Conservation (phyloP, 23 red algal genomes). For the Cyanidium caldarium region DNA sequence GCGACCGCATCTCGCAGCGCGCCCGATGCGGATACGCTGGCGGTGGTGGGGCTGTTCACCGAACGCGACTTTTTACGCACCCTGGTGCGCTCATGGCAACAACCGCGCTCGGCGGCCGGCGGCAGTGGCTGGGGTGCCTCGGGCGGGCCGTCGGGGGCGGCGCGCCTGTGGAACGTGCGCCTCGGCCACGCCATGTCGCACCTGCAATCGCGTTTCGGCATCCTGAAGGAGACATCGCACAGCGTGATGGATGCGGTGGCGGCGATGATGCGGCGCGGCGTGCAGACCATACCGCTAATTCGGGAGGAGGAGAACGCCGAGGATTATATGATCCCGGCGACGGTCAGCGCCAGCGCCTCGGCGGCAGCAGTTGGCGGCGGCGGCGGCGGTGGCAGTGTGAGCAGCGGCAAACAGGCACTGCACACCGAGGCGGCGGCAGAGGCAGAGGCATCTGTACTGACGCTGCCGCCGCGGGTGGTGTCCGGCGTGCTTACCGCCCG, state of each 20-base stretch:
- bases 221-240: background rate
- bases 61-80: background rate
- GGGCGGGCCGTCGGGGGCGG: no score
- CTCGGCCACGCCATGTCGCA: background rate
- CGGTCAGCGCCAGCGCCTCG: no score
- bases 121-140: no score
- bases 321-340: conserved; percentile 3
- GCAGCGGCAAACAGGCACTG: background rate
- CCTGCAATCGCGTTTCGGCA: background rate
- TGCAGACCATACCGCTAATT: background rate
- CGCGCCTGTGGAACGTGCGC: no score
- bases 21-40: background rate
- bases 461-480: background rate
- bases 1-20: no score
- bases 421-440: no score
- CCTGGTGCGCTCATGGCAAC: background rate
- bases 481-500: background rate
- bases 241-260: background rate
- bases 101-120: no score
- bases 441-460: no score
- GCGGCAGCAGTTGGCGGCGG: no score
- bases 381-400: background rate
- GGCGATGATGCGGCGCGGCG: background rate
- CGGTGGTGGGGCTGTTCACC: background rate
- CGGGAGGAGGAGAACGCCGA: conserved; percentile 1